Evolutionary conservation across 192 early-diverging fungal species (phyloP), one percentile per base, ranked within the genome.

Genomic region (Backusella liffmaniae): DNA sequence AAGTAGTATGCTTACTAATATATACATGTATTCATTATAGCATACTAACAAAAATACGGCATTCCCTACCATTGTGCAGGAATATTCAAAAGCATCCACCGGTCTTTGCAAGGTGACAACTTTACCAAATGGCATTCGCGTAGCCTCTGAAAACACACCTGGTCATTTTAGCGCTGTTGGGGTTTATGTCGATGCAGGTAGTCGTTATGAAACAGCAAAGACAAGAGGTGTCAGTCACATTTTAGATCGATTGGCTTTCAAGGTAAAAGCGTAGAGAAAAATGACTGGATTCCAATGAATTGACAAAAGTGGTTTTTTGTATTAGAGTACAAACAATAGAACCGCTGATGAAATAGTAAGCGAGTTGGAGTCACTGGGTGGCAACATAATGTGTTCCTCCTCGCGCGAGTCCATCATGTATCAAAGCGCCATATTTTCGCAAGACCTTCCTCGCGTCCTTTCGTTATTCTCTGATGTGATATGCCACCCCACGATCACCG

Each of bases 371-470:
- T 88, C 90, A 41, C 84, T 98, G 18, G 96, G 98, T 13, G 96
- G 96, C 18, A 96, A 95, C 66, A 89, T 98, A 16, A 91, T 94
- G 86, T 92, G 96, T 73, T 94, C 96, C 21, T 91, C 92, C 62
- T 92, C 94, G 26, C 91, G 96, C 36, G 98, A 99, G 80, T 88
- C 93, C 68, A 96, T 99, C 83, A 95, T 96, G 91, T 99, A 98
- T 80, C 96, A 97, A 79, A 92, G 94, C 6, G 91, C 94, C 6
- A 91, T 99, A 29, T 96, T 99, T 78, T 90, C 87, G 4, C 89
- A 95, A 75, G 95, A 97, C 82, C 76, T 96, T 26, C 79, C 84
- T 1, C 84, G 88, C 21, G 90, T 94, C n/a, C 65, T 97, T 42
- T 73, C 86, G 15, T 83, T 96, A 26, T 89, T 98, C 75, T 89